Base-by-base conservation (phyloP, 768 basidiomycete genomes). In the Hydnomerulius pinastri region DNA sequence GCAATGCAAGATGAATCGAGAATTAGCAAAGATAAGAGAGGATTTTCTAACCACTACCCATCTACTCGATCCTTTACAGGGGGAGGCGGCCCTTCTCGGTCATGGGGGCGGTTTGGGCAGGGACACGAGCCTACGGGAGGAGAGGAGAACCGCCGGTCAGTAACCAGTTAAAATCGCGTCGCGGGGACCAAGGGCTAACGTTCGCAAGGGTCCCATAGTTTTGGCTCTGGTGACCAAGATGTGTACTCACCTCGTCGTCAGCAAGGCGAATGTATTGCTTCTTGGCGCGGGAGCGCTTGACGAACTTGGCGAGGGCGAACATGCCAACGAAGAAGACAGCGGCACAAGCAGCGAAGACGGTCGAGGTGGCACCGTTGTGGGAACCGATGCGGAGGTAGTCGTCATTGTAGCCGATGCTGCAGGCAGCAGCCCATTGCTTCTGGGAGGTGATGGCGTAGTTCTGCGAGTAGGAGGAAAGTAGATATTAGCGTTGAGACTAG, bases 381-480 rank as follows among this genome's bases (percentile, higher is more conserved):
- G 68, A 60, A 20, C 55, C 62, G 33, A 74, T 64, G 54, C 65
- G 67, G 52, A 65, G 59, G 55, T 61, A 64, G 2, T 61, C 61
- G 58, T 71, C 67, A 17, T 67, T 51, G 56, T 63, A 58, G 39
- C 61, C 56, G 36, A 60, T 43, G 41, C 69, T 65, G 63, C 77
- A 79, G 23, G 66, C 65, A 23, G 70, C 67, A 43, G 71, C 71
- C 77, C 77, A 78, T 40, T 79, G 66, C 58, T 67, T 61, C 63
- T 74, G 74, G 36, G 70, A 71, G 47, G 68, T 65, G 60, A 78
- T 73, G 37, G 76, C 73, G 23, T 76, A 74, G 67, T 72, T 72
- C 77, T 77, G 49, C 46, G 24, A 12, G 11, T 21, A 28, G 43
- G 5, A 20, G 43, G 21, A 33, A 13, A 38, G 32, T 44, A 46